These are phyloP conservation scores for Fusarium continuum DNA, from an alignment of 2,329 filamentous ascomycete genomes.

Conservation along the genomic window DNA sequence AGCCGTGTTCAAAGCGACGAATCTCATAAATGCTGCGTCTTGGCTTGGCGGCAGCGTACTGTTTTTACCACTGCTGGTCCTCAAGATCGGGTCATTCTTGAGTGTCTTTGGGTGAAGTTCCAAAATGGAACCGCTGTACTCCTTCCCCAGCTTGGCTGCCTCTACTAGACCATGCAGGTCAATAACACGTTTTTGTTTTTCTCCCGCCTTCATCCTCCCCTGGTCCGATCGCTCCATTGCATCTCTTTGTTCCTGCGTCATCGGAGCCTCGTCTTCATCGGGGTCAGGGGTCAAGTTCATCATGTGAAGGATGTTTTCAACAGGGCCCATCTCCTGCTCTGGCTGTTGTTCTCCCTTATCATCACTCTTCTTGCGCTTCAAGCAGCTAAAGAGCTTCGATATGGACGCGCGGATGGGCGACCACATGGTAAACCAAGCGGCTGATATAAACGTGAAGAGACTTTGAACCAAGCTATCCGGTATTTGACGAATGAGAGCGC, in stretches of 20 bases:
- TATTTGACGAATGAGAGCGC: constrained; percentile 53
- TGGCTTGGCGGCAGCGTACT: constrained; percentile 52
- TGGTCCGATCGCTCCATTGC: constrained; percentile 37
- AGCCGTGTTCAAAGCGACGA: constrained; percentile 33
- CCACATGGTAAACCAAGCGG: constrained; percentile 18
- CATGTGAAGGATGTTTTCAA: constrained; percentile 38
- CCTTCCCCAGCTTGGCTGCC: constrained; percentile 43
- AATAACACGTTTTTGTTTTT: constrained; percentile 37
- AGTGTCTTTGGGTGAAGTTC: constrained; percentile 54
- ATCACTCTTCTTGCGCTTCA: constrained; percentile 37
- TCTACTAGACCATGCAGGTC: constrained; percentile 48
- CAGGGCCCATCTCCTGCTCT: constrained; percentile 39
- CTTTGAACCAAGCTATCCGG: constrained; percentile 49
- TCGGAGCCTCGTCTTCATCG: constrained; percentile 33
- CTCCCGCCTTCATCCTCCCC: constrained; percentile 23
- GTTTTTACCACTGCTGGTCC: constrained; percentile 38
- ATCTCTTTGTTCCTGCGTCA: constrained; percentile 38
- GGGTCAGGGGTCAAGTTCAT: constrained; percentile 27
- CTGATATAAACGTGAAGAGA: constrained; percentile 34
- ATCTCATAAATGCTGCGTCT: constrained; percentile 47
- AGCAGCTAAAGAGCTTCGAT: constrained; percentile 27
- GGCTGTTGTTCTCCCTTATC: constrained; percentile 15
- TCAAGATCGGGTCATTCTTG: constrained; percentile 52
- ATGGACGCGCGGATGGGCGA: constrained; percentile 22
- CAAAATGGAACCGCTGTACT: constrained; percentile 43